Evolutionary conservation across 768 basidiomycete species (phyloP).

Genomic region (Cystofilobasidium capitatum): DNA sequence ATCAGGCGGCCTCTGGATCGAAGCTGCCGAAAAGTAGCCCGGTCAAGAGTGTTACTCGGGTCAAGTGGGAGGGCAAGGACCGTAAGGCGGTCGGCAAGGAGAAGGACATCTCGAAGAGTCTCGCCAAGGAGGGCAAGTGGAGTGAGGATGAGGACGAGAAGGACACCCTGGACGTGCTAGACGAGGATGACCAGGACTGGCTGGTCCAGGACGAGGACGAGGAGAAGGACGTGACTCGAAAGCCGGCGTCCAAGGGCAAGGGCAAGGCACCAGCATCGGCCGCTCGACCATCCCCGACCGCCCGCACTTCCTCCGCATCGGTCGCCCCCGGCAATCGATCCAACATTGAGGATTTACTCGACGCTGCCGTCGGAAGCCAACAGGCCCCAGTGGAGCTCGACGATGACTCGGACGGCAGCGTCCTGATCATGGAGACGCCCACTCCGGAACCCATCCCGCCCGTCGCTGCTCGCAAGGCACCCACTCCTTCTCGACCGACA

Average conservation of each 20-base stretch:
- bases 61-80: background rate
- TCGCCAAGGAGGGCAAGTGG: background rate
- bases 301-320: background rate
- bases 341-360: background rate
- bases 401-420: conserved; percentile 3
- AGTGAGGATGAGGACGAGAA: conserved; percentile 2
- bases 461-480: background rate
- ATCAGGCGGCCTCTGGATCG: background rate
- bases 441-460: background rate
- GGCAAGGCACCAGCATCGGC: background rate
- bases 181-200: background rate
- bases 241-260: background rate
- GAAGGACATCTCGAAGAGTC: background rate
- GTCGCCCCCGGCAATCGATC: background rate
- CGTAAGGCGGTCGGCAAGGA: background rate
- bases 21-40: background rate
- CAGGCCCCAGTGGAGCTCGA: background rate
- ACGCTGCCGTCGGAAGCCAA: background rate
- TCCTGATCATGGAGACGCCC: conserved; percentile 3
- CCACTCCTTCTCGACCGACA: background rate
- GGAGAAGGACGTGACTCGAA: background rate
- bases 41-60: background rate
- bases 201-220: background rate
- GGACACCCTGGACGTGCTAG: background rate
- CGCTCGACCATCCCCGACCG: background rate